Percentiles rank a stretch among this genome's conserved stretches.
These are phyloP conservation scores for Puccinia coronata DNA, from an alignment of 1,284 basidiomycete species.

Conservation along the genomic window DNA sequence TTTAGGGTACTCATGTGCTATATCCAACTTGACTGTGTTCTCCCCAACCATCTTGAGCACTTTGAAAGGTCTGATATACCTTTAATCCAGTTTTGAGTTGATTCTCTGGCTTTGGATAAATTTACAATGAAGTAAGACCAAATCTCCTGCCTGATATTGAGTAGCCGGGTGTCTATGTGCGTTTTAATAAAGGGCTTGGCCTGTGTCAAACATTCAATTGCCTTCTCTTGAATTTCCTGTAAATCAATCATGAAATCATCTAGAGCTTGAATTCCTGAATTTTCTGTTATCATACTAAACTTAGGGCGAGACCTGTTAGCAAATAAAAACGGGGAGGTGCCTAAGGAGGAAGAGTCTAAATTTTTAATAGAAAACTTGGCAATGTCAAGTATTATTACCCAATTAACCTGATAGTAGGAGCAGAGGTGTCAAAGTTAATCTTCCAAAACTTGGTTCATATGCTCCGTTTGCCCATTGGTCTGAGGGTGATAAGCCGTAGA, in stretches of 20 bases:
- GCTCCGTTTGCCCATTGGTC: slow-evolving; percentile 21
- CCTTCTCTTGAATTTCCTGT: background rate
- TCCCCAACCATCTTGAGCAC: background rate
- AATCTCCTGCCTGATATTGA: background rate
- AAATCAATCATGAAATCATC: background rate
- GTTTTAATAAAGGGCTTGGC: no score
- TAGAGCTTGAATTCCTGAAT: background rate
- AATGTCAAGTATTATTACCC: slow-evolving; percentile 53
- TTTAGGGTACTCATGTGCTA: background rate
- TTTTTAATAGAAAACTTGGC: slow-evolving; percentile 60
- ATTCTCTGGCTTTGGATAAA: background rate
- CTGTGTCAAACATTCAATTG: background rate
- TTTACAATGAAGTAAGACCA: background rate
- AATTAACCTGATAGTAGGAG: slow-evolving; percentile 52
- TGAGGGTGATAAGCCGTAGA: slow-evolving; percentile 34
- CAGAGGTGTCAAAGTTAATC: slow-evolving; percentile 51
- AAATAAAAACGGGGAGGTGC: slow-evolving; percentile 61
- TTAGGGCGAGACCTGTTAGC: slow-evolving; percentile 59
- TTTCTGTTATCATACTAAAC: slow-evolving; percentile 32
- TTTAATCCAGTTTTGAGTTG: background rate
- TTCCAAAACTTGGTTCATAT: slow-evolving; percentile 2
- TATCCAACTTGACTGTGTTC: background rate
- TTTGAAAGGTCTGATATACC: background rate
- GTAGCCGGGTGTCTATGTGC: no score
- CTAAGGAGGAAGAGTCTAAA: slow-evolving; percentile 56